Evolutionary conservation across 78 protist species (phyloP).

Genomic region (Dictyostelium intermedium): DNA sequence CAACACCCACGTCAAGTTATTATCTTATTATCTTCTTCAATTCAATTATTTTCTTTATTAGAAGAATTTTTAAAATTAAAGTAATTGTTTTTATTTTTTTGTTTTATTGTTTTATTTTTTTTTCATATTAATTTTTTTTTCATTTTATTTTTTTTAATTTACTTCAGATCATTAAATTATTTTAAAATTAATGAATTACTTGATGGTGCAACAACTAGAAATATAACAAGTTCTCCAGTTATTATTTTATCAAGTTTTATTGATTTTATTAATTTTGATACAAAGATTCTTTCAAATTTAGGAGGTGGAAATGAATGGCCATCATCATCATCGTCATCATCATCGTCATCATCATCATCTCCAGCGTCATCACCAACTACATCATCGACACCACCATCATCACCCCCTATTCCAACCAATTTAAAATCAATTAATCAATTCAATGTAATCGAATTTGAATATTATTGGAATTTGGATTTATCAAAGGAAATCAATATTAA

Average conservation of each 20-base stretch:
- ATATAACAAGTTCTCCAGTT: neutral
- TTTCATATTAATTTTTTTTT: neutral
- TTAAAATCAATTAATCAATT: neutral
- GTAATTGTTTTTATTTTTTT: neutral
- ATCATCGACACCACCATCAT: neutral
- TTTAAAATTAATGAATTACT: neutral
- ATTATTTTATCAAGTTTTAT: neutral
- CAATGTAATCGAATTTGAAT: slow-evolving; percentile 23
- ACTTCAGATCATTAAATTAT: neutral
- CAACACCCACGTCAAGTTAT: neutral
- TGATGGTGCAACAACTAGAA: neutral
- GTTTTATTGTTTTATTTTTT: neutral
- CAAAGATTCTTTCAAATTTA: neutral
- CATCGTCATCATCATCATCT: neutral
- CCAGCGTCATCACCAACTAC: neutral
- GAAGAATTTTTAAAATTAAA: slow-evolving; percentile 10
- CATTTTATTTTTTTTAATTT: neutral
- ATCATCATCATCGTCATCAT: neutral
- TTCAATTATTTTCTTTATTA: neutral
- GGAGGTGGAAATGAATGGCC: neutral
- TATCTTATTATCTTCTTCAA: neutral
- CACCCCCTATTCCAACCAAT: neutral
- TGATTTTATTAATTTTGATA: neutral
- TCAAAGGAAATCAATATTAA: neutral
- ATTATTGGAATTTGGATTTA: neutral